Percentiles rank a stretch among this genome's conserved stretches.
These are phyloP conservation scores for Paramecium pentaurelia DNA, from an alignment of 73 alveolate genomes.

Conservation along the genomic window DNA sequence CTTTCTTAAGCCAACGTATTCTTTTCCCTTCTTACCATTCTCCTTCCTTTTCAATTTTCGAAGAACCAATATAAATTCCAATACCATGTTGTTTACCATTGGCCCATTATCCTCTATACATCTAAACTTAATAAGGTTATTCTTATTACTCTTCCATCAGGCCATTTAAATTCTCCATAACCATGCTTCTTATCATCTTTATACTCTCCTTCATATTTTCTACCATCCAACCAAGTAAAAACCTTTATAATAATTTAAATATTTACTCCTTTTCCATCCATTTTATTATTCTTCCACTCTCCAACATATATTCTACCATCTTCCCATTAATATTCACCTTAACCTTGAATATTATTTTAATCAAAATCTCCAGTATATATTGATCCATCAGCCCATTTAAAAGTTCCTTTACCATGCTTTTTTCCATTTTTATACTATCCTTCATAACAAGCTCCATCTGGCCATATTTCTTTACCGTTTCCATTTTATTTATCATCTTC, in stretches of 20 bases:
- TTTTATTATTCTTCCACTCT: conserved; percentile 71
- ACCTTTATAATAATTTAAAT: background rate
- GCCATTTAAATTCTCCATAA: conserved; percentile 79
- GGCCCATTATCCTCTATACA: conserved; percentile 55
- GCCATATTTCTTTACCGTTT: conserved; percentile 74
- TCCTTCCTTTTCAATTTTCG: conserved; percentile 52
- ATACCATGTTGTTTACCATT: conserved; percentile 58
- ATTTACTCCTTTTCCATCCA: conserved; percentile 75
- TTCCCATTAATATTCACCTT: conserved; percentile 76
- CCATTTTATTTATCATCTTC: conserved; percentile 72
- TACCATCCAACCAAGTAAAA: conserved; percentile 73
- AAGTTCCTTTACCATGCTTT: conserved; percentile 69
- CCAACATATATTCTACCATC: conserved; percentile 79
- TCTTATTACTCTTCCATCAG: conserved; percentile 70
- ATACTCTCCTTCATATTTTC: conserved; percentile 76
- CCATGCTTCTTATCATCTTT: conserved; percentile 75
- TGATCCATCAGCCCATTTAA: conserved; percentile 74
- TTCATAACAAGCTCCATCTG: conserved; percentile 71
- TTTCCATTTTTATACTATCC: conserved; percentile 67
- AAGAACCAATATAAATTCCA: conserved; percentile 53
- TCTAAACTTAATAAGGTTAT: background rate
- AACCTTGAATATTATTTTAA: conserved; percentile 74
- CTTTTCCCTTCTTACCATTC: conserved; percentile 64
- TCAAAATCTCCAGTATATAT: conserved; percentile 67
- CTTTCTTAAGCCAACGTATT: conserved; percentile 39